Base-by-base conservation (phyloP, 2,329 filamentous ascomycete genomes). In the Bipolaris zeicola region DNA sequence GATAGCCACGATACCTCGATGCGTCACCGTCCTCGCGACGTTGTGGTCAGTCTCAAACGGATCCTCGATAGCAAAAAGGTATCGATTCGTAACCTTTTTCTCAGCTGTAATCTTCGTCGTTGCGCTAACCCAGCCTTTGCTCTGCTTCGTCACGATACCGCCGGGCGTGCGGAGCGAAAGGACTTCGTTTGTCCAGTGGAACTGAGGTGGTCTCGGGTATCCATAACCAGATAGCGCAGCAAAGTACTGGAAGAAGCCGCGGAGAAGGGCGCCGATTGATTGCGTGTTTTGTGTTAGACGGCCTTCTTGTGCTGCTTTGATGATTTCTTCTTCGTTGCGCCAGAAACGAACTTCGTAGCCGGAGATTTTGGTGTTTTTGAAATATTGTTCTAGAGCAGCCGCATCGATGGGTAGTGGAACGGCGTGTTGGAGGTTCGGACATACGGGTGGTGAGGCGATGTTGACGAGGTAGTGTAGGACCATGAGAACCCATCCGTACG, bases 401-500 rank as follows among this genome's bases (percentile, higher is more conserved):
- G 52, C 38, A 24, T 65, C 61, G 43, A 58, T 61, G 43, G 52
- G 52, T 11, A 49, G 63, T 34, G 51, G 66, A 77, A 79, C 64
- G 83, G 79, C 52, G 20, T 82, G 77, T 70, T 96, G 92, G 2
- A 97, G 82, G 68, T 97, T 96, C 0, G 90, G 91, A 55, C 91
- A 87, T 16, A 97, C 89, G 51, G 92, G 91, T 0, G 93, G 92
- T 45, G 86, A 81, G 1, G 85, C 89, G 50, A 96, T 76, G 65
- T 96, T 96, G 69, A 95, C 87, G 26, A 96, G 84, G 70, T 94
- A 96, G 76, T 97, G 93, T 14, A 96, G 80, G 4, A 96, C 87
- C 92, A 97, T 96, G 37, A 96, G 79, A 5, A 95, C 91, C 75
- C 94, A 97, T 47, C 93, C 92, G 68, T 96, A 96, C 63, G 90